Conservation (phyloP, 148 eudicot genomes). For the Linanthus parryae region DNA sequence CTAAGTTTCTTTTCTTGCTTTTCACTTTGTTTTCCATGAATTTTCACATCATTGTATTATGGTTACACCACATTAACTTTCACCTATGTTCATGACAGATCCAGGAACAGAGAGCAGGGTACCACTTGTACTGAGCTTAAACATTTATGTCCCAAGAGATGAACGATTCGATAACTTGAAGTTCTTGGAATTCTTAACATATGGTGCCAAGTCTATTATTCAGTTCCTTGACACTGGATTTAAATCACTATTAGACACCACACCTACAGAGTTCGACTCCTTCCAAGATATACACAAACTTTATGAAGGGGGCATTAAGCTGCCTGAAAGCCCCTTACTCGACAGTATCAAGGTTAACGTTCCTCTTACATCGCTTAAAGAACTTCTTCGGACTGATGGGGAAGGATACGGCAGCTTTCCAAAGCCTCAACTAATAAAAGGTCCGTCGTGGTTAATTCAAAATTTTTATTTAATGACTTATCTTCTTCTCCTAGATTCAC, state of each 20-base stretch:
- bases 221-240: slow-evolving; percentile 7
- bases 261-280: too few relatives aligned
- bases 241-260: slow-evolving; percentile 1
- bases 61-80: too few relatives aligned
- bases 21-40: too few relatives aligned
- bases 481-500: too few relatives aligned
- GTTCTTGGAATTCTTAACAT: slow-evolving; percentile 14
- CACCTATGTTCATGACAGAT: slow-evolving; percentile 4
- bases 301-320: too few relatives aligned
- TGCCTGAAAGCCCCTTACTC: slow-evolving; percentile 2
- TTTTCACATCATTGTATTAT: too few relatives aligned
- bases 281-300: too few relatives aligned
- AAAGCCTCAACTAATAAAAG: slow-evolving; percentile 9
- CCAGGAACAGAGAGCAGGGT: slow-evolving; percentile 8
- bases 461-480: neutral
- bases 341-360: neutral
- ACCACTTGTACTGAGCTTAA: slow-evolving; percentile 10
- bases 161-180: slow-evolving; percentile 16
- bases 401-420: slow-evolving; percentile 7
- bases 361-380: slow-evolving; percentile 3
- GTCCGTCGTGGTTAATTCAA: too few relatives aligned
- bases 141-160: slow-evolving; percentile 20
- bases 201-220: slow-evolving; percentile 7
- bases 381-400: neutral
- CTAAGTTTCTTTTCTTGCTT: too few relatives aligned